Evolutionary conservation across 2,329 filamentous ascomycete species (phyloP).

Genomic region (Amylocarpus encephaloides): DNA sequence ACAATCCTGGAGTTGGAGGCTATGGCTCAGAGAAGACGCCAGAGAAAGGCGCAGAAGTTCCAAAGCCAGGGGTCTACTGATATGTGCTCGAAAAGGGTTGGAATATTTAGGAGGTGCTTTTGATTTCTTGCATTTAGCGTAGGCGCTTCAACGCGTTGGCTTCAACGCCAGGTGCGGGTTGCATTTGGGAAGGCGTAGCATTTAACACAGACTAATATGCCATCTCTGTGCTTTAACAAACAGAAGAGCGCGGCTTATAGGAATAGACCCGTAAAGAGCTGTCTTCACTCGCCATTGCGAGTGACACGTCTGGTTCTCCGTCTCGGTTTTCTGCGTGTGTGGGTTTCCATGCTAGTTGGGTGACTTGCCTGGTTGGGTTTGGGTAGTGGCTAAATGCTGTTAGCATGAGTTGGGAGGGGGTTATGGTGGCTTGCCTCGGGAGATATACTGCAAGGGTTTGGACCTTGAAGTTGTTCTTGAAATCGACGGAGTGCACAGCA

Average conservation of each 20-base stretch:
- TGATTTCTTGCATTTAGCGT: slow-evolving; percentile 1
- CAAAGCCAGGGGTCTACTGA: not conserved
- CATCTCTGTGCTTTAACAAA: slow-evolving; percentile 9
- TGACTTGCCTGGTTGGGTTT: slow-evolving; percentile 34
- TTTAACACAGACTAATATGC: slow-evolving; percentile 26
- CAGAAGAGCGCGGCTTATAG: slow-evolving; percentile 13
- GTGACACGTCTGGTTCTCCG: slow-evolving; percentile 17
- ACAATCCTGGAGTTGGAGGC: slow-evolving; percentile 52
- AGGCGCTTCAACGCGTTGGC: slow-evolving; percentile 32
- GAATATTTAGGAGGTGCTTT: not conserved
- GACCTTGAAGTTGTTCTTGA: slow-evolving; percentile 26
- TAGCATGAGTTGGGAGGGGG: not conserved
- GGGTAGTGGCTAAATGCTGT: slow-evolving; percentile 37
- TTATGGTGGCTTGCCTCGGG: slow-evolving; percentile 19
- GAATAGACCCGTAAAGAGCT: slow-evolving; percentile 53
- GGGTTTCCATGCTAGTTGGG: slow-evolving; percentile 64
- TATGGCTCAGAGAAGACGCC: slow-evolving; percentile 43
- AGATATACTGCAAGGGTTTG: slow-evolving; percentile 15
- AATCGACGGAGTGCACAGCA: slow-evolving; percentile 21
- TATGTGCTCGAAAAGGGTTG: not conserved
- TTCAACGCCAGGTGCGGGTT: slow-evolving; percentile 18
- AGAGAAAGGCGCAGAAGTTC: not conserved
- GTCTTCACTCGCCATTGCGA: slow-evolving; percentile 45
- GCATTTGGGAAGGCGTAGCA: slow-evolving; percentile 18
- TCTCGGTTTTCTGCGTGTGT: slow-evolving; percentile 7